Evolutionary conservation across 192 early-diverging fungal genomes (phyloP).

Genomic region (Backusella mclennaniae): DNA sequence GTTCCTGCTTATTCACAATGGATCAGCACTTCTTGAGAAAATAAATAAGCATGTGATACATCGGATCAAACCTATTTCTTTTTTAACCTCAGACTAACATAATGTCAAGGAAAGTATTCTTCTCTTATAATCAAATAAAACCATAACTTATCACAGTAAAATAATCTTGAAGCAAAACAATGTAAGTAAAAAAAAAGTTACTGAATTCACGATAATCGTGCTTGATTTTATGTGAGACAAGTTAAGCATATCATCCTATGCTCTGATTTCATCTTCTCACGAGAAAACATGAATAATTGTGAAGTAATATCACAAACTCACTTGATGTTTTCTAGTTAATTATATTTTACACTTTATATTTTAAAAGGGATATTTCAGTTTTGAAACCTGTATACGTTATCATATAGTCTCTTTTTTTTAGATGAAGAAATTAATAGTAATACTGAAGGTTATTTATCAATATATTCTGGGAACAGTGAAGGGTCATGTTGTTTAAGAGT

Average conservation of each 20-base stretch:
- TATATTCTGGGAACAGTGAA: constrained; percentile 1
- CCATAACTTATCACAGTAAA: neutral
- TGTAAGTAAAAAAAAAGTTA: neutral
- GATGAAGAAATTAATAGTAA: neutral
- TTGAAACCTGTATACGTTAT: neutral
- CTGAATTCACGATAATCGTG: neutral
- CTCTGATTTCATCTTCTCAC: neutral
- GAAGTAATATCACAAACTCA: neutral
- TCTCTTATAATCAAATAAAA: neutral
- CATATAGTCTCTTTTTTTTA: neutral
- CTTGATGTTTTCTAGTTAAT: neutral
- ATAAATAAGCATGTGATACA: constrained; percentile 8
- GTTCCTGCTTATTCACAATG: neutral
- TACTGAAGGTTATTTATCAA: neutral
- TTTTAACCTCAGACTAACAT: neutral
- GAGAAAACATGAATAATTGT: neutral
- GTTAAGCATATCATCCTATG: neutral
- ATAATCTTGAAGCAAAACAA: neutral
- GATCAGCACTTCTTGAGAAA: neutral
- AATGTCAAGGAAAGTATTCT: neutral
- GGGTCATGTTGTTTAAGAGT: neutral
- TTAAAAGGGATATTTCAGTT: neutral
- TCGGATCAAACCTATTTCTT: constrained; percentile 3
- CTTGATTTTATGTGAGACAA: neutral
- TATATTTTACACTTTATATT: neutral